Conservation (phyloP, 257 asterid genomes). For the Solanum pinnatisectum region DNA sequence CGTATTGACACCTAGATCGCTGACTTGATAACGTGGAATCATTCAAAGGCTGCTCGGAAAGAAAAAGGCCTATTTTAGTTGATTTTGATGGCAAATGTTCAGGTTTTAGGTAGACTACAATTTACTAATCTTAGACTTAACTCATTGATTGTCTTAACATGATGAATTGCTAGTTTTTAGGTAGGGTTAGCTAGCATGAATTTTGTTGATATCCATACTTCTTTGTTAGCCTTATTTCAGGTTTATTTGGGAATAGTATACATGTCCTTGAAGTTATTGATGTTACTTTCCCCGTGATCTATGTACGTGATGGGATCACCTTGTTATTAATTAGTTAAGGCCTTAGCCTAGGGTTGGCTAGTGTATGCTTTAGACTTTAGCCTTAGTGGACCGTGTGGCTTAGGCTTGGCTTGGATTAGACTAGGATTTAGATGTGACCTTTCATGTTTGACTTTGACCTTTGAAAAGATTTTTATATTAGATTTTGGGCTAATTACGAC, state of each 20-base stretch:
- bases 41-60: not conserved
- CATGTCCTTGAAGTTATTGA: not conserved
- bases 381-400: not conserved
- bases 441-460: not conserved
- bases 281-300: not conserved
- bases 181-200: not conserved
- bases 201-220: not conserved
- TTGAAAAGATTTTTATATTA: no score
- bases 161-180: not conserved
- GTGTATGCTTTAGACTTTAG: not conserved
- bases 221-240: not conserved
- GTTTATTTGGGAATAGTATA: not conserved
- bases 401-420: not conserved
- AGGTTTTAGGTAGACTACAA: not conserved
- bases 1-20: not conserved
- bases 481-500: not conserved
- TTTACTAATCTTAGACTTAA: not conserved
- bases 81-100: not conserved
- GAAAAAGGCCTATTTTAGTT: not conserved
- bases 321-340: not conserved
- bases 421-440: not conserved
- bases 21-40: not conserved
- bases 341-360: not conserved
- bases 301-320: not conserved
- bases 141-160: not conserved